These are phyloP conservation scores for Malbranchea cinnamomea DNA, from an alignment of 2,329 filamentous ascomycete genomes.

Conservation along the genomic window DNA sequence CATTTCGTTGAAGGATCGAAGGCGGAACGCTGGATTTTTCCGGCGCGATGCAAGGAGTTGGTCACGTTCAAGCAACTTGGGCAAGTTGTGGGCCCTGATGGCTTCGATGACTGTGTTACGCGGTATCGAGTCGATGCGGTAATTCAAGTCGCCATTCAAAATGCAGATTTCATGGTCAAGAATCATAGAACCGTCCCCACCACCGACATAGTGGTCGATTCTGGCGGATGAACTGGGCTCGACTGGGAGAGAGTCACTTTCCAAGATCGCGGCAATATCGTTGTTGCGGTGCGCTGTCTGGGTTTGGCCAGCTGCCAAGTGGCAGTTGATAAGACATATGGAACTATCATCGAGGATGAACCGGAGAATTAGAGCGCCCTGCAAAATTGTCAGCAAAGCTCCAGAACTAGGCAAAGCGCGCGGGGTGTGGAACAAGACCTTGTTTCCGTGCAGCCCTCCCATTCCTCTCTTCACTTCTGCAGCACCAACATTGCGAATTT, in stretches of 20 bases:
- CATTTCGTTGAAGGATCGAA: constrained; percentile 79
- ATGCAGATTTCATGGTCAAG: constrained; percentile 97
- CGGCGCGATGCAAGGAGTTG: constrained; percentile 80
- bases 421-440: constrained; percentile 32
- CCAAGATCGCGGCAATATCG: constrained; percentile 79
- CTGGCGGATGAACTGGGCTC: constrained; percentile 54
- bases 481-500: constrained; percentile 62
- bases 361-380: constrained; percentile 77
- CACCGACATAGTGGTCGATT: constrained; percentile 68
- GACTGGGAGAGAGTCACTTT: constrained; percentile 56
- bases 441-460: constrained; percentile 91
- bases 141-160: constrained; percentile 91
- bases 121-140: constrained; percentile 94
- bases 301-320: constrained; percentile 84
- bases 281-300: constrained; percentile 85
- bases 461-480: constrained; percentile 90
- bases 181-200: constrained; percentile 91
- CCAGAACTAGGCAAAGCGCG: not conserved
- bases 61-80: constrained; percentile 80
- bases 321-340: constrained; percentile 92
- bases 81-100: constrained; percentile 63
- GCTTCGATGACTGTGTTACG: constrained; percentile 83
- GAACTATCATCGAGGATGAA: constrained; percentile 90
- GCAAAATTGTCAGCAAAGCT: constrained; percentile 4
- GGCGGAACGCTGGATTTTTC: constrained; percentile 75